Evolutionary conservation across 805 yeast genomes (phyloP).

Genomic region (Lipomyces sp.): DNA sequence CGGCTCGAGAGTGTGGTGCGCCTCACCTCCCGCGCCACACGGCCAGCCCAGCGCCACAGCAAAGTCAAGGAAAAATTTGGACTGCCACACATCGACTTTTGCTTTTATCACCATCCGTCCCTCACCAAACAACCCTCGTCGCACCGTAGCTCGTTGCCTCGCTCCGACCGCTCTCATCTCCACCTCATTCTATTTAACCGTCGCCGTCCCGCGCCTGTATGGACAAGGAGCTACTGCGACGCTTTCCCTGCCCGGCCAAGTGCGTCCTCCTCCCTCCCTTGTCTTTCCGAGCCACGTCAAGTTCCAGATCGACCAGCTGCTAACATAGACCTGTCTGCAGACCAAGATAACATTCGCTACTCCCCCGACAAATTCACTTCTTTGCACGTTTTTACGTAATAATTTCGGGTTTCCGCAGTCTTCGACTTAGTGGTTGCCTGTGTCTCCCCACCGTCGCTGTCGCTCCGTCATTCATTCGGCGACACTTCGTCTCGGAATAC

Average conservation of each 20-base stretch:
- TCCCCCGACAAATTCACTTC: not conserved
- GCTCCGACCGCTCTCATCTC: no score
- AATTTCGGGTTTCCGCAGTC: not conserved
- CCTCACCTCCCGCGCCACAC: no score
- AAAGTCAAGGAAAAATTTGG: no score
- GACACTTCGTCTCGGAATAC: slow-evolving; percentile 4
- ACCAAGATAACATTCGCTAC: slow-evolving; percentile 13
- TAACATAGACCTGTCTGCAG: no score
- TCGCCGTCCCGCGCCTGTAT: slow-evolving; percentile 28
- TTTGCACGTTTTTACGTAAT: not conserved
- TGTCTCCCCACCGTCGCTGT: slow-evolving; percentile 4
- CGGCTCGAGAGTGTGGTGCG: no score
- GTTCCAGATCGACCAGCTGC: no score
- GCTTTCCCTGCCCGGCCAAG: slow-evolving; percentile 40
- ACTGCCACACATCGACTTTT: no score
- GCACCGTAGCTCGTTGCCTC: no score
- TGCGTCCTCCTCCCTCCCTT: slow-evolving; percentile 4
- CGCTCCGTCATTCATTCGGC: not conserved
- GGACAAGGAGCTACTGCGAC: slow-evolving; percentile 40
- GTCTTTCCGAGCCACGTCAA: no score
- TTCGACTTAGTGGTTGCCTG: slow-evolving; percentile 3
- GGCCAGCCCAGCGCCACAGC: no score
- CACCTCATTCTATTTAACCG: not conserved
- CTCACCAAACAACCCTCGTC: no score
- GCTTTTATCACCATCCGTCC: no score